Base-by-base conservation (phyloP, 1,284 basidiomycete species). In the Hemileia vastatrix region DNA sequence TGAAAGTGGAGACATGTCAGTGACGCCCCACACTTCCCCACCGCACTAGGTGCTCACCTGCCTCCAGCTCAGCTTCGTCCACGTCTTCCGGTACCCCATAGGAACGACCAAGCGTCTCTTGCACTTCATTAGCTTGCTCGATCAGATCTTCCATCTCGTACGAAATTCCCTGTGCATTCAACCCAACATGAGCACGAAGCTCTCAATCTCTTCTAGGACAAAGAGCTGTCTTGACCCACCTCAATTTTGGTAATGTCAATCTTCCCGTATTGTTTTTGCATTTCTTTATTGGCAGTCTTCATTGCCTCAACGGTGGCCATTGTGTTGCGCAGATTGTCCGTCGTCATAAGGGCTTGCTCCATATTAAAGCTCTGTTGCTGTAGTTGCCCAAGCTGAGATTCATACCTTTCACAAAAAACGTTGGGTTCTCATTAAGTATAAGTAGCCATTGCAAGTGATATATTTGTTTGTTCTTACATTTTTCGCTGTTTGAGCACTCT, bases 221-320 rank as follows among this genome's bases (percentile, higher is more conserved):
- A 55, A 19, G 15, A n/a, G 27, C 9, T 32, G 13, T 24, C 27
- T 40, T 66, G 40, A 75, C 80, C 57, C 67, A 92, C 90, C 82
- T 98, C 95, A 71, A 99, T 97, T 83, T 97, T 95, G 81, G 95
- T 90, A 67, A 99, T 84, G 76, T 98, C 87, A 67, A 98, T 86
- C 78, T 94, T 96, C 55, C 94, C 93, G 75, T 98, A 99, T 77
- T 97, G 94, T 76, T 87, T 90, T 78, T 84, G 84, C 80, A 99
- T 84, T 78, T 97, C 92, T 79, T 95, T 96, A 80, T 97, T 97
- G 18, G 95, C 93, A n/a, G 83, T 77, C 74, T 91, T 85, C 93
- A 99, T 97, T 4, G 92, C 95, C 72, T 96, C 91, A 21, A 98
- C 86, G 0, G 95, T 98, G n/a, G 92, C 94, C 95, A 99, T 98